These are phyloP conservation scores for Lachnum nothofagi DNA, from an alignment of 2,329 filamentous ascomycete genomes.

Conservation along the genomic window DNA sequence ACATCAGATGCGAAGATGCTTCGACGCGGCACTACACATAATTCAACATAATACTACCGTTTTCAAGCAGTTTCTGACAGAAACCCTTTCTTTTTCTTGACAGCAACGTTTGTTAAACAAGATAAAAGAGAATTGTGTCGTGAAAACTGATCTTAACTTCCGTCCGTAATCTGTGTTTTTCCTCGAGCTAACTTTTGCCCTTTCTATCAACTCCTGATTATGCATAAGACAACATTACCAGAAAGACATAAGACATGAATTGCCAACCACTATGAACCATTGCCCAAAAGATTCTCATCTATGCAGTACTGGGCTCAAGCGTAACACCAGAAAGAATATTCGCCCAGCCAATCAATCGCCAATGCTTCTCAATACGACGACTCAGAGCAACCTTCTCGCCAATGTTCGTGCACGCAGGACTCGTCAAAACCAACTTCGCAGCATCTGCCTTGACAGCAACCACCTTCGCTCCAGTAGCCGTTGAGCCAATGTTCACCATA, in stretches of 20 bases:
- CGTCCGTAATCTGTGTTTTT: too few species aligned
- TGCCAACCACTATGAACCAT: neutral
- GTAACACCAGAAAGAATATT: conserved; percentile 42
- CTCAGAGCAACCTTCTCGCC: conserved; percentile 96
- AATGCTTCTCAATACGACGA: conserved; percentile 98
- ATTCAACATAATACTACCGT: too few species aligned
- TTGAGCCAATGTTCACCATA: conserved; percentile 99
- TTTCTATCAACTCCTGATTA: neutral
- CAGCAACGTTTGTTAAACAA: too few species aligned
- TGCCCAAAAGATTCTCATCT: conserved; percentile 1
- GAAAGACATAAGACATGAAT: neutral
- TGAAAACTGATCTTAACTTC: too few species aligned
- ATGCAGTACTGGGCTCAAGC: conserved; percentile 31
- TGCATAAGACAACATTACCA: neutral
- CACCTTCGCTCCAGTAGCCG: conserved; percentile 95
- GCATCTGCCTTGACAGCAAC: conserved; percentile 96
- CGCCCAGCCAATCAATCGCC: conserved; percentile 90
- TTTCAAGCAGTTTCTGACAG: too few species aligned
- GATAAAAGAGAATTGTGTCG: too few species aligned
- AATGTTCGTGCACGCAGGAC: conserved; percentile 91
- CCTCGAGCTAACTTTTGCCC: neutral
- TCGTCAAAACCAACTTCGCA: conserved; percentile 88
- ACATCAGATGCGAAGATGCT: too few species aligned
- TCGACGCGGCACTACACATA: too few species aligned
- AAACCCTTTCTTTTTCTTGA: too few species aligned